A percentile compares a stretch with the other conserved stretches of the same genome.
Conservation (phyloP, 2,329 filamentous ascomycete species). For the Thielaviopsis populi region DNA sequence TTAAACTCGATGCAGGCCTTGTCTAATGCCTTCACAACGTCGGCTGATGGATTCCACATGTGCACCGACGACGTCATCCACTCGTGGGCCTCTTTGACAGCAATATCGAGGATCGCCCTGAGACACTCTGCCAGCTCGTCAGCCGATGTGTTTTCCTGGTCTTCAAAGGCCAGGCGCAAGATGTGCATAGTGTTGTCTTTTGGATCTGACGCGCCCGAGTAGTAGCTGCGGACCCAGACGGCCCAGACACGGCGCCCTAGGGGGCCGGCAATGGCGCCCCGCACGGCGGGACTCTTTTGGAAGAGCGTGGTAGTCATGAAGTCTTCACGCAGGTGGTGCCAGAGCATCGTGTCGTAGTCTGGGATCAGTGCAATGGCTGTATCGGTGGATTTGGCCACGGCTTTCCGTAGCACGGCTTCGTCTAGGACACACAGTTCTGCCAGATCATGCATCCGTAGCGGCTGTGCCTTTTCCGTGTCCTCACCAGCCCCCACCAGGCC, state of each 20-base stretch:
- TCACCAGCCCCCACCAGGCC: conserved; percentile 14
- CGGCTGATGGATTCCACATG: conserved; percentile 65
- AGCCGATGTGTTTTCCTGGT: conserved; percentile 27
- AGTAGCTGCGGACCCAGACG: conserved; percentile 55
- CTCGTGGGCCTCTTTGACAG: conserved; percentile 52
- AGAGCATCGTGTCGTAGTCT: conserved; percentile 50
- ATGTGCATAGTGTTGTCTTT: conserved; percentile 55
- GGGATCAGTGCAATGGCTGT: conserved; percentile 33
- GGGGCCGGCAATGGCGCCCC: conserved; percentile 51
- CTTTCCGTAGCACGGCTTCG: conserved; percentile 42
- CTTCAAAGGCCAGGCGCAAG: conserved; percentile 52
- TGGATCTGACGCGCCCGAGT: conserved; percentile 32
- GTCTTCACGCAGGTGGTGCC: conserved; percentile 70
- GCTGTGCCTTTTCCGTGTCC: conserved; percentile 17
- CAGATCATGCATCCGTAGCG: conserved; percentile 46
- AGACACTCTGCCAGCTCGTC: conserved; percentile 38
- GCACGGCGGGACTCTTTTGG: conserved; percentile 36
- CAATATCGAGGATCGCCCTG: conserved; percentile 47
- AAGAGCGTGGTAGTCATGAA: conserved; percentile 55
- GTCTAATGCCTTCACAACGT: conserved; percentile 33
- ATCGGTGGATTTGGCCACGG: conserved; percentile 33
- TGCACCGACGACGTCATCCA: conserved; percentile 60
- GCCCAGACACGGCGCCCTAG: conserved; percentile 47
- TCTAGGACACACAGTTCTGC: conserved; percentile 47
- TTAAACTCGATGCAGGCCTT: conserved; percentile 33